Conservation (phyloP, 2,329 filamentous ascomycete genomes). For the Talaromyces funiculosus region DNA sequence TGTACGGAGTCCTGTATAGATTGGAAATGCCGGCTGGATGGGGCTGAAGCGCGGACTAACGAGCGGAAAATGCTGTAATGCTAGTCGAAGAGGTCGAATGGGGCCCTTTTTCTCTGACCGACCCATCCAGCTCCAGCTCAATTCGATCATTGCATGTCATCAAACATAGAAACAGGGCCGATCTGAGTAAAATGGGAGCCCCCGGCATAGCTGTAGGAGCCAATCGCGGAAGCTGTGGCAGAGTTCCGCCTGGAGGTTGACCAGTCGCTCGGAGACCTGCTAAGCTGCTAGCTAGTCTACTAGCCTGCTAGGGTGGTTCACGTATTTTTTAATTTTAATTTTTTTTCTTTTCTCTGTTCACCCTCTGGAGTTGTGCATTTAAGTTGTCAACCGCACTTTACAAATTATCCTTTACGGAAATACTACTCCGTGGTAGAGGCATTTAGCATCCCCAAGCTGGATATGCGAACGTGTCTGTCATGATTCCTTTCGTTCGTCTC, state of each 20-base stretch:
- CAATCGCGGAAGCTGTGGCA: constrained; percentile 16
- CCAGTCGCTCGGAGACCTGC: constrained; percentile 14
- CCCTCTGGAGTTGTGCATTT: not conserved
- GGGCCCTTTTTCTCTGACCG: constrained; percentile 9
- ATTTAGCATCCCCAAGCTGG: not conserved
- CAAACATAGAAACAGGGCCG: constrained; percentile 10
- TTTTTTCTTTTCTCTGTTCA: not conserved
- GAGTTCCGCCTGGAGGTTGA: constrained; percentile 13
- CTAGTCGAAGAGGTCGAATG: constrained; percentile 13
- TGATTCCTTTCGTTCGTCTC: not conserved
- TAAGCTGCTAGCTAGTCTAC: not conserved
- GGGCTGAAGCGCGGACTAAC: constrained; percentile 8
- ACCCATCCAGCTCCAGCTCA: not conserved
- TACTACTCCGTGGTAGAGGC: constrained; percentile 8
- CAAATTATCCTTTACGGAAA: constrained; percentile 4
- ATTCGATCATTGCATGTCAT: constrained; percentile 8
- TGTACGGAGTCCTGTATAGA: not conserved
- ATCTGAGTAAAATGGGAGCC: constrained; percentile 4
- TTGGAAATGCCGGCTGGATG: not conserved
- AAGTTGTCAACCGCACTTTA: not conserved
- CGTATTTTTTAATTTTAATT: not conserved
- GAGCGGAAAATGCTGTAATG: constrained; percentile 5
- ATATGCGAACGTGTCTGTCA: constrained; percentile 6
- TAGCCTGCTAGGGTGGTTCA: not conserved
- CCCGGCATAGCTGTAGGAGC: constrained; percentile 6